Evolutionary conservation across 176 grass and related monocot species (phyloP).

Genomic region (Calamus simplicifolius): DNA sequence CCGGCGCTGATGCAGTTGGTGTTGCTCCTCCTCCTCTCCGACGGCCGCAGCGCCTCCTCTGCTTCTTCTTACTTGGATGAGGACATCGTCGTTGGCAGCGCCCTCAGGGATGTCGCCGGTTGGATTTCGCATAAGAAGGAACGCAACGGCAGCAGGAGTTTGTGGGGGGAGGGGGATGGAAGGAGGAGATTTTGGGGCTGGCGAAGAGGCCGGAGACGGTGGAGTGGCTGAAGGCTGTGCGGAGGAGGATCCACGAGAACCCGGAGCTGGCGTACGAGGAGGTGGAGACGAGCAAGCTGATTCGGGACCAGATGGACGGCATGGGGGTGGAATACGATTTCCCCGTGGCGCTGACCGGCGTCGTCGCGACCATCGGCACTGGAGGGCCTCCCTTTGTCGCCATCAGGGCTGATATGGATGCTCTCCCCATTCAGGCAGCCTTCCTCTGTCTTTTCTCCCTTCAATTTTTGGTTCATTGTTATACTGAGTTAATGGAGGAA

Average conservation of each 20-base stretch:
- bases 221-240: slow-evolving; percentile 45
- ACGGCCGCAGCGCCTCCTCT: no score
- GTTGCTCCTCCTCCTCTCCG: no score
- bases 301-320: slow-evolving; percentile 46
- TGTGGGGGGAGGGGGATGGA: slow-evolving; percentile 30
- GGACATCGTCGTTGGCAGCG: no score
- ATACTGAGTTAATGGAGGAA: not conserved
- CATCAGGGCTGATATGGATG: slow-evolving; percentile 91
- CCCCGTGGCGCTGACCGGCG: slow-evolving; percentile 76
- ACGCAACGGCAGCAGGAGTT: not conserved
- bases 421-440: slow-evolving; percentile 78
- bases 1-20: no score
- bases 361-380: slow-evolving; percentile 71
- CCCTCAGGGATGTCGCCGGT: no score
- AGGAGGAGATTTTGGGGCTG: slow-evolving; percentile 48
- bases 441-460: not conserved
- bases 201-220: slow-evolving; percentile 39
- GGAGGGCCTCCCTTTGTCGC: slow-evolving; percentile 64
- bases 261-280: slow-evolving; percentile 97
- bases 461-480: not conserved
- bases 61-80: no score
- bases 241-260: slow-evolving; percentile 71
- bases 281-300: slow-evolving; percentile 75
- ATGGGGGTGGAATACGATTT: slow-evolving; percentile 50
- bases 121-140: no score